Base-by-base conservation (phyloP, 1,284 basidiomycete species). In the Phlebopus sp. region DNA sequence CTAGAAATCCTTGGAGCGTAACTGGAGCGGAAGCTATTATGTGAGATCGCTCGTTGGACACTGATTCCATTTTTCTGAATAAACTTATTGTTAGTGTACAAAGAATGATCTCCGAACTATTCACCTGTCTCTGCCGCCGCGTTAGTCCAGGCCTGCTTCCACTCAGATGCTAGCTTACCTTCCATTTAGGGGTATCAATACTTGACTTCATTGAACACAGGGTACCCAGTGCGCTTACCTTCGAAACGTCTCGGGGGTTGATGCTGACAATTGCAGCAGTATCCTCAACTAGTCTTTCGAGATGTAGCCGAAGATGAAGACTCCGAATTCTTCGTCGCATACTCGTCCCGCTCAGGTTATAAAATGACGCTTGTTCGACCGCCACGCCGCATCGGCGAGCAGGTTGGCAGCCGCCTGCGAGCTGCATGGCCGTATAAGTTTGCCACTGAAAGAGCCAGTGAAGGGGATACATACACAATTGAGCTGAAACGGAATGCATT, bases 251-350 rank as follows among this genome's bases (percentile, higher is more conserved):
- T 15, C 19, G 18, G n/a, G n/a, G 37, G 31, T 17, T 37, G 51
- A 46, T 37, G 40, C 50, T 50, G 35, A 54, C 29, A 14, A 18
- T 30, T 49, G 21, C 17, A 45, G 37, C 45, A 84, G 75, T 68
- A 75, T 29, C 80, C 83, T 32, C 79, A 80, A 15, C 72, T 87
- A 19, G 69, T 89, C 42, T 89, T 81, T 54, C 72, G 74, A 54
- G 72, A 76, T 29, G 69, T 69, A 10, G 59, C 65, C 19, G 68
- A 73, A 8, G 81, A 84, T 52, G 49, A 51, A n/a, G 59, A 67
- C 8, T 70, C 77, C 0, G 67, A 74, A 40, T 83, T 86, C 62
- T 86, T 88, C 58, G 62, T 82, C 14, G 78, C 79, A 19, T 77
- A 75, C 58, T 74, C 87, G 57, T 81, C 80, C 23, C 71, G 73